phyloP scores from a whole-genome alignment of 768 basidiomycete genomes.

The Lentinula guzmanii region DNA sequence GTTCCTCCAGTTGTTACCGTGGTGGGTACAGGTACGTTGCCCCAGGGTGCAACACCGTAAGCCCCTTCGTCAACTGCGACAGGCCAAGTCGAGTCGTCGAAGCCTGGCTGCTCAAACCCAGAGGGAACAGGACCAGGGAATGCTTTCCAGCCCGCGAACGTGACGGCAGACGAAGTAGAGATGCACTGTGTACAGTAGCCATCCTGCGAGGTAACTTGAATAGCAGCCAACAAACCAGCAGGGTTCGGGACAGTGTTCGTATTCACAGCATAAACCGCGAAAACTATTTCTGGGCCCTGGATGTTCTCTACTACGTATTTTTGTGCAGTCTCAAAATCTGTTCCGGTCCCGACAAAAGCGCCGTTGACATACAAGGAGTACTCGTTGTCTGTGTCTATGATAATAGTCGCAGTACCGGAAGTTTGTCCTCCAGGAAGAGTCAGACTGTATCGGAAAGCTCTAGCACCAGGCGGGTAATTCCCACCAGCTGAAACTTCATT shows the following conservation, averaged over 20 bases:
- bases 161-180: not conserved
- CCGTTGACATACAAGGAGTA: conserved; percentile 24
- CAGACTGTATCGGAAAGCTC: conserved; percentile 23
- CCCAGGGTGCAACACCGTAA: not conserved
- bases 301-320: not conserved
- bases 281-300: conserved; percentile 1
- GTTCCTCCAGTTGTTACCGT: not conserved
- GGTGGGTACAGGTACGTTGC: not conserved
- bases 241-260: conserved; percentile 3
- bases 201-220: conserved; percentile 1
- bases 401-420: conserved; percentile 14
- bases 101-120: conserved; percentile 4
- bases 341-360: conserved; percentile 12
- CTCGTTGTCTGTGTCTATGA: conserved; percentile 22
- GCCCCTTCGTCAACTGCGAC: not conserved
- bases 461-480: conserved; percentile 13
- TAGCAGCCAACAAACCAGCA: conserved; percentile 5
- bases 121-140: not conserved
- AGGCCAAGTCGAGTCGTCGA: conserved; percentile 8
- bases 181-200: not conserved
- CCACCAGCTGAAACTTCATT: conserved; percentile 5
- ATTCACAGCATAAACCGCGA: conserved; percentile 3
- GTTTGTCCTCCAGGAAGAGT: conserved; percentile 16
- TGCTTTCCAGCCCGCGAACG: conserved; percentile 2
- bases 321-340: not conserved